Percentiles rank a stretch among this genome's conserved stretches.
Conservation (phyloP, 345 rosid species). For the Dipteronia dyeriana region DNA sequence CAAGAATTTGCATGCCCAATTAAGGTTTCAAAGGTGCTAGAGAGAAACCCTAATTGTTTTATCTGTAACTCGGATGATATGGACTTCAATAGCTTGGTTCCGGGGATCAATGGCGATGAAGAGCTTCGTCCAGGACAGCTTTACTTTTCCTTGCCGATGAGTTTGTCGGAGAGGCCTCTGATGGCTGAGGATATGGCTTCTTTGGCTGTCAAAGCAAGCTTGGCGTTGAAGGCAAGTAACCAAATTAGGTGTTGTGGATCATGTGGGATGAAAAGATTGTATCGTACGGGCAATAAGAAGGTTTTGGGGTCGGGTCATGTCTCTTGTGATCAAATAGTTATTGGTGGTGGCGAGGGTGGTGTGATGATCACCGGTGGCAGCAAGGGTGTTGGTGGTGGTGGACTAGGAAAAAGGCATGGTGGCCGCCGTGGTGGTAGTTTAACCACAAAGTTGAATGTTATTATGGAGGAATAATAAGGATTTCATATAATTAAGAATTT, state of each 20-base stretch:
- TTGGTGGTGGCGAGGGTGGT: not conserved
- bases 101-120: slow-evolving; percentile 41
- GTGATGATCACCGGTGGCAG: not conserved
- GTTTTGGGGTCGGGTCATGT: not conserved
- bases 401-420: not conserved
- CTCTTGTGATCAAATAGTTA: not conserved
- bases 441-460: slow-evolving; percentile 19
- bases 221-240: slow-evolving; percentile 35
- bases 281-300: not conserved
- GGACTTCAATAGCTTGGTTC: slow-evolving; percentile 44
- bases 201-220: slow-evolving; percentile 62
- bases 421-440: not conserved
- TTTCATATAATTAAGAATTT: not conserved
- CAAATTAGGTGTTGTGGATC: slow-evolving; percentile 5
- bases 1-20: slow-evolving; percentile 57
- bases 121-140: slow-evolving; percentile 48
- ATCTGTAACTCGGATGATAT: slow-evolving; percentile 57
- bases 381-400: not conserved
- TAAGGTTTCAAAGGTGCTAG: slow-evolving; percentile 47
- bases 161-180: slow-evolving; percentile 35
- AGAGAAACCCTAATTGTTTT: slow-evolving; percentile 37
- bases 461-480: slow-evolving; percentile 25
- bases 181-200: slow-evolving; percentile 52
- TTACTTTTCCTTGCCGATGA: slow-evolving; percentile 53
- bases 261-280: slow-evolving; percentile 18